Evolutionary conservation across 768 basidiomycete species (phyloP).

Genomic region (Phanerodontia chrysosporium): DNA sequence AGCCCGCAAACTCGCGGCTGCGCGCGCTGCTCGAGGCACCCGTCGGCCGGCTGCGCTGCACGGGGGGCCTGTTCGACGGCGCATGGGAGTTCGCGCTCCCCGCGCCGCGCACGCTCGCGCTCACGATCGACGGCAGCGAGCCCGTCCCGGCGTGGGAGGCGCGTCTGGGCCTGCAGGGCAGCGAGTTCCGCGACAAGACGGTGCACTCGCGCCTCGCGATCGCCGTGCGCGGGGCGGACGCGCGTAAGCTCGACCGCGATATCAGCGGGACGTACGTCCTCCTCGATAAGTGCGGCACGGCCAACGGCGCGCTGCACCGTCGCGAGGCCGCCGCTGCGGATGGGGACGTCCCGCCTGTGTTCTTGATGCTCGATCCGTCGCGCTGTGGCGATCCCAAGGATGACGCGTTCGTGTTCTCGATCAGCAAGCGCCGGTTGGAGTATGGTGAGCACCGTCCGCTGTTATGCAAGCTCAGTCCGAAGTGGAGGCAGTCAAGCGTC

Average conservation of each 20-base stretch:
- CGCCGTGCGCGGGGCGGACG: conserved; percentile 45
- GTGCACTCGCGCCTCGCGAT: conserved; percentile 69
- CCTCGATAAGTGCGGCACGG: conserved; percentile 84
- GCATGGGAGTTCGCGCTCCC: conserved; percentile 82
- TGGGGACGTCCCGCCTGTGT: conserved; percentile 55
- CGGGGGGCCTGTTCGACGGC: conserved; percentile 56
- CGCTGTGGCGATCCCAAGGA: conserved; percentile 69
- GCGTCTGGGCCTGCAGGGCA: conserved; percentile 65
- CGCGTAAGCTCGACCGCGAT: conserved; percentile 62
- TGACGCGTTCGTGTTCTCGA: conserved; percentile 85
- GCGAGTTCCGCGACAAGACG: conserved; percentile 59
- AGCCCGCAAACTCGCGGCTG: conserved; percentile 77
- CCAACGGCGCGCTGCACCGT: conserved; percentile 79
- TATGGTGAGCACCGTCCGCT: conserved; percentile 79
- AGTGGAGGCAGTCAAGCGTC: conserved; percentile 71
- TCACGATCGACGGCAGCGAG: conserved; percentile 65
- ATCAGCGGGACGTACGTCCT: conserved; percentile 78
- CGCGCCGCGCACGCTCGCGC: conserved; percentile 42
- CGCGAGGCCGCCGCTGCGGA: conserved; percentile 43
- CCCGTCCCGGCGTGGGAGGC: conserved; percentile 83
- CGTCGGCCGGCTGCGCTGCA: conserved; percentile 68
- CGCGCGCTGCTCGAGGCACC: conserved; percentile 68
- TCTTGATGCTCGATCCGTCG: conserved; percentile 83
- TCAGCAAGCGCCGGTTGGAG: conserved; percentile 70
- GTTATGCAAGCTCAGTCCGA: conserved; percentile 64